Evolutionary conservation across 441 rosid genomes (phyloP), one percentile per base, ranked within the genome.

Genomic region (Gossypium laxum): DNA sequence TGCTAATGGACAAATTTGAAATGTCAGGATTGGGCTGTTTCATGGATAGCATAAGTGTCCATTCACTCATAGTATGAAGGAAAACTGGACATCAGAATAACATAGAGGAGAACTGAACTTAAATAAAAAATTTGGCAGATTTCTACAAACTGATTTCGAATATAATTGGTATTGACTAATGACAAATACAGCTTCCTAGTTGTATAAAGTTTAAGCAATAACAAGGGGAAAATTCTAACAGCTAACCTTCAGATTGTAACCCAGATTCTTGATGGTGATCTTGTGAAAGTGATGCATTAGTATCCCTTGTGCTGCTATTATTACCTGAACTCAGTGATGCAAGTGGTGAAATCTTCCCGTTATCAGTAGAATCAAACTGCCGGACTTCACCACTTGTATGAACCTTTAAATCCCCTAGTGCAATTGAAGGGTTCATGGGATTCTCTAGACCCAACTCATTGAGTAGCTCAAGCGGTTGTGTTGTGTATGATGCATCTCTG

Each of bases 401-500:
- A 55, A 8, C 59, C 28, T 55, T 55, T 68, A 82, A 72, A 69
- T 78, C 81, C 32, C 50, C 55, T 12, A 19, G 14, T 51, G 54
- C 10, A 24, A 50, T 21, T 32, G 72, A 50, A 61, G 77, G 81
- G 34, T 75, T 81, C 69, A 75, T 85, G 38, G 83, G 72, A 66
- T 75, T 83, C 68, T 91, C 98, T 38, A 91, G 80, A 62, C 84
- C 88, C 84, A 84, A 81, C 56, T 84, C 88, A 84, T 89, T 92
- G 77, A 95, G 95, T 74, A 95, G 86, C 89, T 95, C 99, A 79
- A 95, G 85, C 6, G 98, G 99, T 75, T 95, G 99, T 11, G 99
- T 95, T 66, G 98, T 86, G 89, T 91, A 95, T 59, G 98, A 86
- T 75, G 98, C 98, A 84, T 95, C 99, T 82, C 99, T 95, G 79